Conservation (phyloP, 345 rosid species). For the Balakata baccata region DNA sequence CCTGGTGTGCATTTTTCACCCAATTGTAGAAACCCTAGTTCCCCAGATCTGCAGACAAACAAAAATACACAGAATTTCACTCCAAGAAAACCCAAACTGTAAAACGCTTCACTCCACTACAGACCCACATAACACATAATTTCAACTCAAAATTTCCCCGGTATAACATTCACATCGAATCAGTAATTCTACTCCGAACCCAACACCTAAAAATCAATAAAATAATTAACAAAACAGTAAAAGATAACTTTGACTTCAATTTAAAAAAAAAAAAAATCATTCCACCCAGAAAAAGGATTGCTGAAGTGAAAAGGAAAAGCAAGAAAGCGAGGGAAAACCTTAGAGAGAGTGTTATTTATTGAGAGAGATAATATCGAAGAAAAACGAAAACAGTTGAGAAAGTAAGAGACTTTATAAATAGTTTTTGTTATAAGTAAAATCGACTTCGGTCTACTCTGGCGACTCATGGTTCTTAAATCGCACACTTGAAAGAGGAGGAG, state of each 20-base stretch:
- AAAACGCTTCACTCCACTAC: background rate
- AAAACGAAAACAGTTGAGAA: background rate
- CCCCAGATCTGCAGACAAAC: constrained; percentile 26
- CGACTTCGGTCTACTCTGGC: constrained; percentile 12
- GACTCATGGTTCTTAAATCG: background rate
- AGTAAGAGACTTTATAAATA: background rate
- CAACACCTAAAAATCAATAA: background rate
- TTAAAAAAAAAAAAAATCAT: background rate
- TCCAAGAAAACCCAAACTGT: background rate
- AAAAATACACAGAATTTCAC: constrained; percentile 6
- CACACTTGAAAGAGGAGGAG: too few species aligned
- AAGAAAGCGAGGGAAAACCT: background rate
- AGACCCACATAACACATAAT: background rate
- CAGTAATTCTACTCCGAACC: background rate
- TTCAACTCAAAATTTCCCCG: background rate
- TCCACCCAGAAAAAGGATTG: background rate
- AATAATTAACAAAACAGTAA: background rate
- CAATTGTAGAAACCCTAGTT: constrained; percentile 24
- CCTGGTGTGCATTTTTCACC: constrained; percentile 61
- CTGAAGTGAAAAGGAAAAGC: background rate
- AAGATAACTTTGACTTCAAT: background rate
- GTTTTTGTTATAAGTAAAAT: background rate
- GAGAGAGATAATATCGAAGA: background rate
- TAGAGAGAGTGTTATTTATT: background rate
- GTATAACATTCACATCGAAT: background rate